Evolutionary conservation across 83 land plant species (phyloP).

Genomic region (Diphasiastrum complanatum): DNA sequence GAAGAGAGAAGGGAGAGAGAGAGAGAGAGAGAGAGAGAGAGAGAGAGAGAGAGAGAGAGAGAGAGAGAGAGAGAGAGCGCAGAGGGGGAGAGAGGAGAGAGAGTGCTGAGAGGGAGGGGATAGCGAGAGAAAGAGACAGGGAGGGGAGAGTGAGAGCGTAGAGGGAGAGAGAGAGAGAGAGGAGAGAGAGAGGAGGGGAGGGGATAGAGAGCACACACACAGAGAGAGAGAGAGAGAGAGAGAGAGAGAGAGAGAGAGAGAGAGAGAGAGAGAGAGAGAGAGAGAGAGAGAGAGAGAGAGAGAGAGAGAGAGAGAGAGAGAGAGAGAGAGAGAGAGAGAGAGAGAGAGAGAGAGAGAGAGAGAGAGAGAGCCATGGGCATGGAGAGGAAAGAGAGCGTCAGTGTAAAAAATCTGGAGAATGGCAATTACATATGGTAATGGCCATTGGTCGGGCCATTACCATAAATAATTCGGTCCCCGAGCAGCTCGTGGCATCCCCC

Average conservation of each 20-base stretch:
- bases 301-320: neutral
- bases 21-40: neutral
- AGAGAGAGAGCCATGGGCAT: no score
- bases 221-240: neutral
- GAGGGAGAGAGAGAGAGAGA: neutral
- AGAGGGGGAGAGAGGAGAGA: no score
- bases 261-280: conserved; percentile 3
- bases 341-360: neutral
- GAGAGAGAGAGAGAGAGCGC: no score
- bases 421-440: no score
- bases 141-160: neutral
- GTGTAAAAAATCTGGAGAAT: neutral
- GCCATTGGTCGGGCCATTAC: no score
- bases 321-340: neutral
- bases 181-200: neutral
- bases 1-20: neutral
- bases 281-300: neutral
- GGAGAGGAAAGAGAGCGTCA: no score
- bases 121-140: no score
- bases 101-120: no score
- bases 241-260: neutral
- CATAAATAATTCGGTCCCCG: no score
- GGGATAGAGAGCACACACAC: neutral
- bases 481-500: no score
- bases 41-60: neutral